Evolutionary conservation across 129 eudicot genomes (phyloP).

Genomic region (Ambrosia trifida): DNA sequence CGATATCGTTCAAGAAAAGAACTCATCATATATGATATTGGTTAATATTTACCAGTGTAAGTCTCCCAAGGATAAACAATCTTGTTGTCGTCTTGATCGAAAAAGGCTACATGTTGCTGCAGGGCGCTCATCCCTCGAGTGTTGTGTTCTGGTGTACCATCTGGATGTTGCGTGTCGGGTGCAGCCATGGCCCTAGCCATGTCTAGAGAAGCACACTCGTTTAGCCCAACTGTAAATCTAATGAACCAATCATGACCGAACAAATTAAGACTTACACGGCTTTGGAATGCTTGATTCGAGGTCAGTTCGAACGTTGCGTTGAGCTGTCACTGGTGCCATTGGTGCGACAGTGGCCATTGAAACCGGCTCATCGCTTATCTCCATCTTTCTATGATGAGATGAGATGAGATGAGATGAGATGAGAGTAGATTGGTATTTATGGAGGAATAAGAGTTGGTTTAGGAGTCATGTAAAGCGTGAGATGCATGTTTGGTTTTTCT

Average conservation of each 20-base stretch:
- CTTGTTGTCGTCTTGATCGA: conserved; percentile 73
- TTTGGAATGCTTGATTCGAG: conserved; percentile 49
- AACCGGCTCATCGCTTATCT: neutral
- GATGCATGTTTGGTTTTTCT: conserved; percentile 2
- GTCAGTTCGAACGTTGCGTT: conserved; percentile 47
- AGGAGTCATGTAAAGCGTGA: conserved; percentile 7
- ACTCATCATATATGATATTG: neutral
- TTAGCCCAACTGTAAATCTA: neutral
- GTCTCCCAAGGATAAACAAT: conserved; percentile 97
- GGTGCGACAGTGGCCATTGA: conserved; percentile 46
- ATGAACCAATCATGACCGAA: neutral
- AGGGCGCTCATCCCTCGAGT: conserved; percentile 66
- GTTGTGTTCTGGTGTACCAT: conserved; percentile 69
- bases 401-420: neutral
- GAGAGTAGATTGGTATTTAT: neutral
- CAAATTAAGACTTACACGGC: conserved; percentile 45
- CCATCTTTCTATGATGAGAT: conserved; percentile 10
- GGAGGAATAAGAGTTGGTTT: neutral
- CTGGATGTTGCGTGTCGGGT: conserved; percentile 74
- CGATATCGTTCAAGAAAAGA: neutral
- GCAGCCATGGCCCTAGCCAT: conserved; percentile 75
- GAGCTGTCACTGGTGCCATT: conserved; percentile 40
- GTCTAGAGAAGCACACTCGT: conserved; percentile 35
- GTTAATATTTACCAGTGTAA: conserved; percentile 52
- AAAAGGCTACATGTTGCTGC: conserved; percentile 86